Evolutionary conservation across 1,284 basidiomycete species (phyloP).

Genomic region (Ustilago tritici): DNA sequence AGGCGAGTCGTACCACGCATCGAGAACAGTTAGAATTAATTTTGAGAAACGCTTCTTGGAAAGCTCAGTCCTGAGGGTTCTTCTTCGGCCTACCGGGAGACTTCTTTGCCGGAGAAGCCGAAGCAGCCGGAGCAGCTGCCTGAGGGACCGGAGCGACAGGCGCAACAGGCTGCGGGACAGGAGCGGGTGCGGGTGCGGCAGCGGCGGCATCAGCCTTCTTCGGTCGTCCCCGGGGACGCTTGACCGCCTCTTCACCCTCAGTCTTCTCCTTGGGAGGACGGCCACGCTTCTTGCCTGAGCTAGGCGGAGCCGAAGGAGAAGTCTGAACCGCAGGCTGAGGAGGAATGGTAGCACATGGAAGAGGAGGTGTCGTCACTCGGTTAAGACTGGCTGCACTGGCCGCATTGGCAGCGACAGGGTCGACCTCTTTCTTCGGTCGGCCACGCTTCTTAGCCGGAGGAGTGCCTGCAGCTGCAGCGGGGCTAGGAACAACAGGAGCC

Average conservation of each 20-base stretch:
- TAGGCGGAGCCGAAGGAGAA: slow-evolving; percentile 17
- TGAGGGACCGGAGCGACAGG: slow-evolving; percentile 1
- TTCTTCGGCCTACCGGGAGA: slow-evolving; percentile 48
- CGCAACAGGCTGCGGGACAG: neutral
- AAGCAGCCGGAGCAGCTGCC: neutral
- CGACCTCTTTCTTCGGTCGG: slow-evolving; percentile 31
- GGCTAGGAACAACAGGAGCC: slow-evolving; percentile 5
- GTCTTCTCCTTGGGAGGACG: slow-evolving; percentile 43
- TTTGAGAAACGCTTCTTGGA: too few species aligned
- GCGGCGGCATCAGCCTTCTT: slow-evolving; percentile 31
- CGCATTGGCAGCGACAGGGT: slow-evolving; percentile 16
- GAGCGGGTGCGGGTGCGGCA: neutral
- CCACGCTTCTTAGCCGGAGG: slow-evolving; percentile 26
- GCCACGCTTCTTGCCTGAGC: slow-evolving; percentile 39
- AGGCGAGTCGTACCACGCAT: neutral
- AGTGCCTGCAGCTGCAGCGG: neutral
- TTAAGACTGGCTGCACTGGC: slow-evolving; percentile 22
- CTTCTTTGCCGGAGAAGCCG: slow-evolving; percentile 27
- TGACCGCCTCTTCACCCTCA: slow-evolving; percentile 28
- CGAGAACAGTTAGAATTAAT: neutral
- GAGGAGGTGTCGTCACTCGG: slow-evolving; percentile 29
- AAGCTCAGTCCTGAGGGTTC: slow-evolving; percentile 4
- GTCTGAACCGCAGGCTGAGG: slow-evolving; percentile 18
- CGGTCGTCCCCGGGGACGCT: slow-evolving; percentile 48
- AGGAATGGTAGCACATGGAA: slow-evolving; percentile 12